Evolutionary conservation across 75 land plant genomes (phyloP).

Genomic region (Picea sitchensis): DNA sequence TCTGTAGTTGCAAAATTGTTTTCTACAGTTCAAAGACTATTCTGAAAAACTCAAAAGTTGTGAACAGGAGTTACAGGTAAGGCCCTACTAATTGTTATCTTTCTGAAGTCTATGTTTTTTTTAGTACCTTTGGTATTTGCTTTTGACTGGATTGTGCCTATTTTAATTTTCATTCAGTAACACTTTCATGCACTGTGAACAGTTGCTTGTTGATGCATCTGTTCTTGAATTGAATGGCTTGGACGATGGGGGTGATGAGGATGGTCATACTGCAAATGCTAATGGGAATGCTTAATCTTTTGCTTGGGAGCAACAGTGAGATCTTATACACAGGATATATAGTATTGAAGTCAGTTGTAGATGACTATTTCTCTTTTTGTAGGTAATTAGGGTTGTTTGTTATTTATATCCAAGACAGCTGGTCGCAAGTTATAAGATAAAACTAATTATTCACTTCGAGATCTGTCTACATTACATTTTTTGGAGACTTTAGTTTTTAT

Average conservation of each 20-base stretch:
- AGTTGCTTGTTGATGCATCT: conserved; percentile 9
- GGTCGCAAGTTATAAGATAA: no score
- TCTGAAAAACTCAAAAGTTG: conserved; percentile 35
- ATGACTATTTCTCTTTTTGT: no score
- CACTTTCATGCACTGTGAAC: not conserved
- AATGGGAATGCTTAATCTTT: not conserved
- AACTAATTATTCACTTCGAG: no score
- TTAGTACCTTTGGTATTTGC: not conserved
- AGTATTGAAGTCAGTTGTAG: no score
- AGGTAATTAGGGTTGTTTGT: no score
- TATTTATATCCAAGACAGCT: no score
- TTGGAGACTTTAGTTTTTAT: no score
- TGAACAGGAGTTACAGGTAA: conserved; percentile 54
- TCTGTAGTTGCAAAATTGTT: conserved; percentile 49
- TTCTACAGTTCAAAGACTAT: conserved; percentile 33
- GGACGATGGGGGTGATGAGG: conserved; percentile 2
- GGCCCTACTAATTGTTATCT: not conserved
- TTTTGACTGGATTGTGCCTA: not conserved
- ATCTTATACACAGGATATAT: no score
- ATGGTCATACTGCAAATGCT: not conserved
- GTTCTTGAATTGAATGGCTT: conserved; percentile 5
- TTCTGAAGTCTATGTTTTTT: not conserved
- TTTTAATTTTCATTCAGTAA: not conserved
- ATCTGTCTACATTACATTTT: no score
- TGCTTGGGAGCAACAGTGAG: no score